A percentile compares a stretch with the other conserved stretches of the same genome.
phyloP scores from a whole-genome alignment of 257 asterid species.

The Solanum lycopersicoides region DNA sequence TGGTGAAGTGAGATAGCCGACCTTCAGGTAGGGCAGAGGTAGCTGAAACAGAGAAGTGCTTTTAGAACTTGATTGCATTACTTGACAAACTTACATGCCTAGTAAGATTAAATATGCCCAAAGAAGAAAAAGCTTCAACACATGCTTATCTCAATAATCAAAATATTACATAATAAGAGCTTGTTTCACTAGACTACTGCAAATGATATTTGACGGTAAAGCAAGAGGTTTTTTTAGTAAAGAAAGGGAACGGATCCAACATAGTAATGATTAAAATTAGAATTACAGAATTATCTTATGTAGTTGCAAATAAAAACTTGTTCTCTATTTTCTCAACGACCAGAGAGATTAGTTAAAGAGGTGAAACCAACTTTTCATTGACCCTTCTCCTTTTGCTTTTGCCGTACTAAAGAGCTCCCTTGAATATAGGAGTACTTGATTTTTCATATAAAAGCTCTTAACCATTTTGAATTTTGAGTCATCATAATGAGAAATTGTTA shows the following conservation, averaged over 20 bases:
- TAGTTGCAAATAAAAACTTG: not conserved
- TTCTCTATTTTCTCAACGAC: not conserved
- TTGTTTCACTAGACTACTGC: not conserved
- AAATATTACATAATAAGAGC: not conserved
- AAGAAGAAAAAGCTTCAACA: not conserved
- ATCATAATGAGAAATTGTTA: not conserved
- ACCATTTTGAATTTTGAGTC: not conserved
- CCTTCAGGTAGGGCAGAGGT: conserved; percentile 87
- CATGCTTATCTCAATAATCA: not conserved
- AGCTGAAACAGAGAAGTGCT: conserved; percentile 49
- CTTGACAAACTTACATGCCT: not conserved
- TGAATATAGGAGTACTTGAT: not conserved
- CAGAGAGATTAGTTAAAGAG: not conserved
- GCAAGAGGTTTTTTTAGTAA: not conserved
- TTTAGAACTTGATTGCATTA: conserved; percentile 3
- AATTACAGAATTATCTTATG: not conserved
- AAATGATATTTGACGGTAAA: not conserved
- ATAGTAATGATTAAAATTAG: not conserved
- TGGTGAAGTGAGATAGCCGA: conserved; percentile 88
- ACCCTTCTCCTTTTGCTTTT: not conserved
- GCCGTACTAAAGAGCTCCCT: not conserved
- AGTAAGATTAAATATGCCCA: not conserved
- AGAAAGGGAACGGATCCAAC: not conserved
- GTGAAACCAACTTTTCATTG: not conserved
- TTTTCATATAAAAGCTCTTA: not conserved